phyloP scores from a whole-genome alignment of 2,329 filamentous ascomycete genomes.

The Cryphonectria carpinicola region DNA sequence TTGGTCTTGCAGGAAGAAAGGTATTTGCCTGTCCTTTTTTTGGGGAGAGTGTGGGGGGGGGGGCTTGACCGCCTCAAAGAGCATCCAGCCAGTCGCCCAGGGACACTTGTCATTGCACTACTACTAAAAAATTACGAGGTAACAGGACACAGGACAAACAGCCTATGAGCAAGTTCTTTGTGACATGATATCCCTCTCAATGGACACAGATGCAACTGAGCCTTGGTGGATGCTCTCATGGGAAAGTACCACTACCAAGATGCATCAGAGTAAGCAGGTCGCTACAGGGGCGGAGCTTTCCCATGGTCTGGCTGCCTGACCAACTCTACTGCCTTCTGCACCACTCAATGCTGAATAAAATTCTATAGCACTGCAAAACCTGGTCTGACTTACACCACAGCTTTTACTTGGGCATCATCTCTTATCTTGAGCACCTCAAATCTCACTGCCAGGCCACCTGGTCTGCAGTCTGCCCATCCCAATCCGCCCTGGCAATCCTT shows the following conservation, averaged over 20 bases:
- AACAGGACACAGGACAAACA: background rate
- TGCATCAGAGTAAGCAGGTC: background rate
- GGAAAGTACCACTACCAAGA: background rate
- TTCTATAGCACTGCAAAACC: background rate
- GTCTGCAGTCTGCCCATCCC: background rate
- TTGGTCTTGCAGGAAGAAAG: background rate
- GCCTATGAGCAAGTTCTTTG: slow-evolving; percentile 1
- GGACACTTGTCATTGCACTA: background rate
- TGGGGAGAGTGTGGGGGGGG: background rate
- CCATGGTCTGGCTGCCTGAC: background rate
- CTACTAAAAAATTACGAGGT: background rate
- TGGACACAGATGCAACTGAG: background rate
- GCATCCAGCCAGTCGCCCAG: background rate
- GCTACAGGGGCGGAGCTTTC: background rate
- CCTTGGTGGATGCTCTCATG: background rate
- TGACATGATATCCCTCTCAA: background rate
- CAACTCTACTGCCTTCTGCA: background rate
- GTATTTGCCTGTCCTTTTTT: background rate
- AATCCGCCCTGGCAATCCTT: background rate
- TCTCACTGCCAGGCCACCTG: background rate
- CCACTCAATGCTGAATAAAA: background rate
- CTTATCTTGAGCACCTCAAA: background rate
- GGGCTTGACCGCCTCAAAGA: background rate
- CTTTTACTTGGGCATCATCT: background rate
- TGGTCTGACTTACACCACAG: background rate